Base-by-base conservation (phyloP, 1,284 basidiomycete species). In the Xanthoconium separans region DNA sequence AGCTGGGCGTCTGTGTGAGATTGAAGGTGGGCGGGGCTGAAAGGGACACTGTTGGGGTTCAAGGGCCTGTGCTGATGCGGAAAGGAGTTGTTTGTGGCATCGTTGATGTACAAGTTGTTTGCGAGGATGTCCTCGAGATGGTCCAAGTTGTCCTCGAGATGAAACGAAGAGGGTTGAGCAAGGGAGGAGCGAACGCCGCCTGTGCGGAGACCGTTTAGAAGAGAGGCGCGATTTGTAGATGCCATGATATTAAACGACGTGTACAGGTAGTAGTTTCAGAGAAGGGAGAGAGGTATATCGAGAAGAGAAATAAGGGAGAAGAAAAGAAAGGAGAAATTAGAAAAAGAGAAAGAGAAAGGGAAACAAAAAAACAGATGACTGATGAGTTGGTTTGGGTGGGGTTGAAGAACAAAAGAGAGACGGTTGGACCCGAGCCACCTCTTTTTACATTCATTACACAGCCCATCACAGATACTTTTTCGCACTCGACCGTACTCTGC, bases 121-220 rank as follows among this genome's bases (percentile, higher is more conserved):
- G 75, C 69, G 58, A 81, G 74, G 66, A 84, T 73, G 56, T 85
- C 83, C 40, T 74, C 65, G 61, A 87, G 69, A 53, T 83, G 76
- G 61, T 84, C 84, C 45, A 81, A 75, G 53, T 85, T 82, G 45
- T 87, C 83, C 44, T 79, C 76, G 53, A 79, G 59, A 64, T 74
- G 74, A 77, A 89, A 89, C 30, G 84, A 73, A 58, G 75, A 77
- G 48, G 76, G 73, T 29, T 84, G 83, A 30, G 84, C 83, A 53
- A 87, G 85, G 43, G 78, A 68, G 16, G 89, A 83, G 64, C 89
- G 87, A 56, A 91, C 90, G 51, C 89, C 89, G 70, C 90, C 89
- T 53, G 89, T 92, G 70, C 89, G 87, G 65, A 92, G 88, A 64
- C 87, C 88, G 58, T 87, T 79, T 71, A 92, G 87, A 65, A 92